Evolutionary conservation across 1,284 basidiomycete genomes (phyloP).

Genomic region (Prillingera fragicola): DNA sequence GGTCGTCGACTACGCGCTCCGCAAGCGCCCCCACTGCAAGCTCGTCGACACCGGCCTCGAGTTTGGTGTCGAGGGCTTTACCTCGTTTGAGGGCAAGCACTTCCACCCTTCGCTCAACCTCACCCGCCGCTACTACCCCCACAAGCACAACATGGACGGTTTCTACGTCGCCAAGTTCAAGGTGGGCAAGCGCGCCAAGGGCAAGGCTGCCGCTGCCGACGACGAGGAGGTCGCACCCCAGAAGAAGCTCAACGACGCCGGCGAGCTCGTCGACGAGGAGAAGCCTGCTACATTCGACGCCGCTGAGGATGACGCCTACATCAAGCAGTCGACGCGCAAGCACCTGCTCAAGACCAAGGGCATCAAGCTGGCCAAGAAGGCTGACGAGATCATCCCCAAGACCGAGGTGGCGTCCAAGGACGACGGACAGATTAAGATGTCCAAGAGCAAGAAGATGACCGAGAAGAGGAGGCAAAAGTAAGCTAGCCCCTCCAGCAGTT

Average conservation of each 20-base stretch:
- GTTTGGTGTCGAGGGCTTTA: slow-evolving; percentile 91
- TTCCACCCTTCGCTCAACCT: slow-evolving; percentile 76
- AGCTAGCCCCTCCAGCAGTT: not conserved
- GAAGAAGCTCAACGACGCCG: slow-evolving; percentile 15
- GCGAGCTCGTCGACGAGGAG: slow-evolving; percentile 11
- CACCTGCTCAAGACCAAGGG: slow-evolving; percentile 50
- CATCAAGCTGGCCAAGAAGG: slow-evolving; percentile 44
- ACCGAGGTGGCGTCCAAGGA: slow-evolving; percentile 5
- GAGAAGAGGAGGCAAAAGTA: slow-evolving; percentile 25
- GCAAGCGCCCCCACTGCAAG: slow-evolving; percentile 90
- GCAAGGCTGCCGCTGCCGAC: slow-evolving; percentile 43
- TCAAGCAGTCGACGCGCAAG: slow-evolving; percentile 44
- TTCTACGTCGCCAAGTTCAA: slow-evolving; percentile 99
- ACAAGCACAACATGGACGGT: slow-evolving; percentile 70
- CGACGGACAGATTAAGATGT: slow-evolving; percentile 24
- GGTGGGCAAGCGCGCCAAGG: slow-evolving; percentile 70
- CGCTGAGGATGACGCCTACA: slow-evolving; percentile 45
- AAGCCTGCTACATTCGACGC: slow-evolving; percentile 41
- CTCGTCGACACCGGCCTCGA: slow-evolving; percentile 89
- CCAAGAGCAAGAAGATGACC: slow-evolving; percentile 38
- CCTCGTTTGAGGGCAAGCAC: slow-evolving; percentile 77
- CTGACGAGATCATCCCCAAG: slow-evolving; percentile 39
- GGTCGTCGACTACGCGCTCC: slow-evolving; percentile 96
- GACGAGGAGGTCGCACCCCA: slow-evolving; percentile 45
- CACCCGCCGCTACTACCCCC: slow-evolving; percentile 61